A percentile compares a stretch with the other conserved stretches of the same genome.
These are phyloP conservation scores for Penicillium freii DNA, from an alignment of 2,329 filamentous ascomycete species.

Conservation along the genomic window DNA sequence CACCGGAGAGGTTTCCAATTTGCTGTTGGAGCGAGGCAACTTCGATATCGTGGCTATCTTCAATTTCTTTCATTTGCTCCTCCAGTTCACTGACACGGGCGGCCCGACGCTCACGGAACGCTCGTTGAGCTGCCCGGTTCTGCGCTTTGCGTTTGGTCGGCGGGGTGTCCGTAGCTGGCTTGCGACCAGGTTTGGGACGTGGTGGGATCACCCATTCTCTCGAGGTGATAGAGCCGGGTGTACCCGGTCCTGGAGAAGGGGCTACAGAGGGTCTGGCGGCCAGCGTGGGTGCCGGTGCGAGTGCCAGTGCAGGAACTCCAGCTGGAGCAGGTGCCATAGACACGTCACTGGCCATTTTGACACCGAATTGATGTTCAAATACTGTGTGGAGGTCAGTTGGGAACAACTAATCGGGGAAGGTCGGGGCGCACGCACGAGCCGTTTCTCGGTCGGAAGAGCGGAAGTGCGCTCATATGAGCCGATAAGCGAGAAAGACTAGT, in stretches of 20 bases:
- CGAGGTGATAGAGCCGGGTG: conserved; percentile 62
- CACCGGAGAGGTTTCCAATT: conserved; percentile 58
- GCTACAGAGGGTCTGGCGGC: conserved; percentile 41
- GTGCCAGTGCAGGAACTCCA: conserved; percentile 27
- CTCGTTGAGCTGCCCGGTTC: conserved; percentile 86
- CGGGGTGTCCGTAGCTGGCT: conserved; percentile 89
- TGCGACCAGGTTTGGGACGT: conserved; percentile 83
- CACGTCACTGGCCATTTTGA: conserved; percentile 40
- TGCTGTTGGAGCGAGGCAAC: conserved; percentile 55
- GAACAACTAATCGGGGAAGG: conserved; percentile 19
- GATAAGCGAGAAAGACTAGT: conserved; percentile 29
- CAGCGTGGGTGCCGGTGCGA: conserved; percentile 37
- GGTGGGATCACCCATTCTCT: conserved; percentile 86
- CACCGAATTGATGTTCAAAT: conserved; percentile 18
- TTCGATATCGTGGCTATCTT: conserved; percentile 47
- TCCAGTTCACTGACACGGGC: conserved; percentile 72
- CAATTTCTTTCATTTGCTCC: conserved; percentile 50
- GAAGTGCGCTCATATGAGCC: conserved; percentile 35
- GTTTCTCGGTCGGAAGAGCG: conserved; percentile 37
- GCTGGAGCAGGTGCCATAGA: conserved; percentile 40
- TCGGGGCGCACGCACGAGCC: conserved; percentile 26
- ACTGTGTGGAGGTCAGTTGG: conserved; percentile 25
- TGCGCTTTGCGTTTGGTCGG: conserved; percentile 92
- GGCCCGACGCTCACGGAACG: conserved; percentile 82
- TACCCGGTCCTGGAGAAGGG: conserved; percentile 39